Evolutionary conservation across 169 alveolate genomes (phyloP).

Genomic region (Blepharisma undulans): DNA sequence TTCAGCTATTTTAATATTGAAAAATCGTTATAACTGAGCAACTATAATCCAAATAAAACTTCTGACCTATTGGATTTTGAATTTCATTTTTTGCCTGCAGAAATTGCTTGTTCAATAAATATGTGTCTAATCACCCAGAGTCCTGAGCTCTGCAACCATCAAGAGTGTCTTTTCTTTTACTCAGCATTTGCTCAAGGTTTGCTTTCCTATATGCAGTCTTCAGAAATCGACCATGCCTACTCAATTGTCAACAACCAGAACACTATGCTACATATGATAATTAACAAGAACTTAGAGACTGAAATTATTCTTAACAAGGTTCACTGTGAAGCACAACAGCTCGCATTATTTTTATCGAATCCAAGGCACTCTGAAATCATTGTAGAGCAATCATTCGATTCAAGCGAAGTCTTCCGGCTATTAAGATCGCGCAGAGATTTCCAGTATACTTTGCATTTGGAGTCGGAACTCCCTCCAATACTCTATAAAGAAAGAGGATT

Average conservation of each 20-base stretch:
- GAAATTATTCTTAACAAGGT: neutral
- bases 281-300: neutral
- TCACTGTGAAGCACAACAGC: neutral
- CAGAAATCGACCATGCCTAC: neutral
- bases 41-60: neutral
- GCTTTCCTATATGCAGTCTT: neutral
- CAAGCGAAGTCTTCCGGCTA: neutral
- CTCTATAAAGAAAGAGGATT: slow-evolving; percentile 37
- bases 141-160: slow-evolving; percentile 10
- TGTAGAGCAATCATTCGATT: neutral
- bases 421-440: neutral
- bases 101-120: neutral
- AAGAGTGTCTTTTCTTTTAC: neutral
- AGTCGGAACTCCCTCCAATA: neutral
- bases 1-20: neutral
- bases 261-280: neutral
- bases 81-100: neutral
- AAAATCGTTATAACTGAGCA: neutral
- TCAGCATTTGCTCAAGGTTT: neutral
- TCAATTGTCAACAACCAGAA: neutral
- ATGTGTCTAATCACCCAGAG: slow-evolving; percentile 8
- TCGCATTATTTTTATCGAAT: neutral
- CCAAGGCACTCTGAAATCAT: neutral
- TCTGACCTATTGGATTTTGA: neutral
- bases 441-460: neutral